Conservation (phyloP, 495 filamentous ascomycete species). For the Xylaria sp. region DNA sequence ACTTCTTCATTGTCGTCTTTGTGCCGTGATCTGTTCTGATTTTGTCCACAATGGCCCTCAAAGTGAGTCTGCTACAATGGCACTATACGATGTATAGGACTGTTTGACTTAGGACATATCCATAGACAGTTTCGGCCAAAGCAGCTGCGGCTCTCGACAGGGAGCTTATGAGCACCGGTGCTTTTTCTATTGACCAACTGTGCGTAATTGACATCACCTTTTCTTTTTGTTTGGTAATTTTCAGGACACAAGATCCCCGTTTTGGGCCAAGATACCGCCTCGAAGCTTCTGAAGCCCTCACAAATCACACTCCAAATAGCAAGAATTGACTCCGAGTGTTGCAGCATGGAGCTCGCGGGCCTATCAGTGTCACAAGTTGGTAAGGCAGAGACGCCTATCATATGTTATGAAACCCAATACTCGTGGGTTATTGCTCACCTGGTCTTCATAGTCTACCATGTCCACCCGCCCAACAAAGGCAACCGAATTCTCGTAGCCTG, state of each 20-base stretch:
- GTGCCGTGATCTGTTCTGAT: not conserved
- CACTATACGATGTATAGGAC: not conserved
- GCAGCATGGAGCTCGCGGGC: constrained; percentile 96
- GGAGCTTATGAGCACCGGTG: constrained; percentile 92
- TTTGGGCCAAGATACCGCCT: no score
- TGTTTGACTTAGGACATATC: constrained; percentile 31
- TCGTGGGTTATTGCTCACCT: not conserved
- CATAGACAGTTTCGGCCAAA: constrained; percentile 82
- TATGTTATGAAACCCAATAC: not conserved
- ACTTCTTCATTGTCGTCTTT: not conserved
- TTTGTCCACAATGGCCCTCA: constrained; percentile 51
- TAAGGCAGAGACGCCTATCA: constrained; percentile 42
- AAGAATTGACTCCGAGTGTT: no score
- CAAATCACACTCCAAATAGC: no score
- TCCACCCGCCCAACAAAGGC: constrained; percentile 78
- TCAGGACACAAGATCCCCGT: no score
- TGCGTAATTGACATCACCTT: no score
- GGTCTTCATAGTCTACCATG: constrained; percentile 69
- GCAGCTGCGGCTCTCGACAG: constrained; percentile 87
- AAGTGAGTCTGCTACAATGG: constrained; percentile 43
- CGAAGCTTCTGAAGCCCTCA: no score
- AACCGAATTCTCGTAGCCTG: constrained; percentile 84
- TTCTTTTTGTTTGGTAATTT: no score
- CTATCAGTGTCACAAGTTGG: constrained; percentile 92
- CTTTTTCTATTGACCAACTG: constrained; percentile 94